Conservation (phyloP, 768 basidiomycete species). For the Gymnopilus junonius region DNA sequence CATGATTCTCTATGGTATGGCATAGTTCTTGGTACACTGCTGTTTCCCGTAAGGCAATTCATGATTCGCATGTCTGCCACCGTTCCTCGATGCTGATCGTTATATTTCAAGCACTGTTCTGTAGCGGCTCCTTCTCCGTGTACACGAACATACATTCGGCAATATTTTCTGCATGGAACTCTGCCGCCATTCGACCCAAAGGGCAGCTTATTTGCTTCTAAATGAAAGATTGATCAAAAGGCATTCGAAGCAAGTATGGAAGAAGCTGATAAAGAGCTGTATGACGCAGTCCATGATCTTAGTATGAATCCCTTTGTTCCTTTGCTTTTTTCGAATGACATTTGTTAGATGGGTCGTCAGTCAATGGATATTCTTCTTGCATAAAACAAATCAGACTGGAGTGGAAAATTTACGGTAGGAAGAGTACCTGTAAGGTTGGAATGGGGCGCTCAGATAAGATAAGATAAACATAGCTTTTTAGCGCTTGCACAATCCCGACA, state of each 20-base stretch:
- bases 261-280: background rate
- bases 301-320: background rate
- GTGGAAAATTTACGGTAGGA: too few relatives aligned
- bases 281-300: background rate
- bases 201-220: background rate
- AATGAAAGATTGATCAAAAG: background rate
- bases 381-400: too few relatives aligned
- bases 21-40: slow-evolving; percentile 32
- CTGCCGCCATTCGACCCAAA: slow-evolving; percentile 38
- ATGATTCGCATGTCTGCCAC: too few relatives aligned
- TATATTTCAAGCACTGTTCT: slow-evolving; percentile 36
- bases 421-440: too few relatives aligned
- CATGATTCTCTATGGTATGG: slow-evolving; percentile 22
- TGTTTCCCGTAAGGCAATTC: slow-evolving; percentile 36
- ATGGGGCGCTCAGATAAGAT: too few relatives aligned
- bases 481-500: too few relatives aligned
- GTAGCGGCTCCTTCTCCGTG: slow-evolving; percentile 36
- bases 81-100: background rate
- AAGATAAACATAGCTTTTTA: too few relatives aligned
- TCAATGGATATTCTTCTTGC: too few relatives aligned
- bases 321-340: background rate
- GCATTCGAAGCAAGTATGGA: background rate
- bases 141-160: slow-evolving; percentile 35
- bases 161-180: slow-evolving; percentile 44
- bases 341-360: too few relatives aligned